Conservation (phyloP, 2,329 filamentous ascomycete genomes). For the Dactylella cylindrospora region DNA sequence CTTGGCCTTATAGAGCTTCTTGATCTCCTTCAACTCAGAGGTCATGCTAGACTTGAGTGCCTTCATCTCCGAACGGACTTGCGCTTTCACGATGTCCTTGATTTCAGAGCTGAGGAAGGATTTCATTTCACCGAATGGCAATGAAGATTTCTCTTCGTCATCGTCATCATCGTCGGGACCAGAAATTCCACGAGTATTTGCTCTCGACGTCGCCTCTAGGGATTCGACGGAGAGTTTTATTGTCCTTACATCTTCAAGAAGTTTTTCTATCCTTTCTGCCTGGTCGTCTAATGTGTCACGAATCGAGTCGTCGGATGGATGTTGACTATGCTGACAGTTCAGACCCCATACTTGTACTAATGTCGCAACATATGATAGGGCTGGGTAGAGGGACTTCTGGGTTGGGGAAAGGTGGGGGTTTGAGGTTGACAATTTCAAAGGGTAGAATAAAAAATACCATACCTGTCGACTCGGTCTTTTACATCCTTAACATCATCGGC, state of each 20-base stretch:
- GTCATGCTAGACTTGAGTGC: conserved; percentile 34
- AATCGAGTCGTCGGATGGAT: conserved; percentile 36
- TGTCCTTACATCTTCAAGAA: conserved; percentile 39
- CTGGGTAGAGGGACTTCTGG: too few relatives aligned
- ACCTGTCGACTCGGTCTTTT: conserved; percentile 45
- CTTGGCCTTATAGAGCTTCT: conserved; percentile 42
- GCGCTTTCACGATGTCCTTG: conserved; percentile 42
- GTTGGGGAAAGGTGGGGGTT: conserved; percentile 3
- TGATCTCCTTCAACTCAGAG: conserved; percentile 36
- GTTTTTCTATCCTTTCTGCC: conserved; percentile 39
- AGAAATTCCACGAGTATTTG: conserved; percentile 36
- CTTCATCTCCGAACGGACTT: conserved; percentile 43
- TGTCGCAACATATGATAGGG: conserved; percentile 17
- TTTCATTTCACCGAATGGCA: conserved; percentile 21
- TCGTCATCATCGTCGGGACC: conserved; percentile 24
- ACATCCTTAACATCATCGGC: conserved; percentile 43
- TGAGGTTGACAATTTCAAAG: conserved; percentile 5
- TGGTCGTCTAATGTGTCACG: conserved; percentile 42
- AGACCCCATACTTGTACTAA: conserved; percentile 31
- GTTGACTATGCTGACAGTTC: conserved; percentile 43
- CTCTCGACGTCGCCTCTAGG: conserved; percentile 29
- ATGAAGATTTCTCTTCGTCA: conserved; percentile 14
- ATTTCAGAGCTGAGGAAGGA: conserved; percentile 33
- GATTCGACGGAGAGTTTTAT: conserved; percentile 37
- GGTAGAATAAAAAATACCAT: conserved; percentile 25